Conservation (phyloP, 78 protist genomes). For the Protostelium mycophagum region DNA sequence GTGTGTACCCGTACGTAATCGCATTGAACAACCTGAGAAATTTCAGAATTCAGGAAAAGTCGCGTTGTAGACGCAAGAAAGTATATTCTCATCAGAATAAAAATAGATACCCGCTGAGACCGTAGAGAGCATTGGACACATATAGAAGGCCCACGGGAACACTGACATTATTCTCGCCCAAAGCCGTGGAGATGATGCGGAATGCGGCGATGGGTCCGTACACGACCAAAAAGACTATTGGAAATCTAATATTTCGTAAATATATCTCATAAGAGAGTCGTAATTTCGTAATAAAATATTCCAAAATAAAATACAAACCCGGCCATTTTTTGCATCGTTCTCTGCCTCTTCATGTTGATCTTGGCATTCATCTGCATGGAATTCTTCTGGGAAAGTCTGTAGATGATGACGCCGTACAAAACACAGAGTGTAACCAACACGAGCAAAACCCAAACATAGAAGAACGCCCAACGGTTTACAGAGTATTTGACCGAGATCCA, state of each 20-base stretch:
- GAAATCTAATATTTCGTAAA: background rate
- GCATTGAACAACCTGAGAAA: no score
- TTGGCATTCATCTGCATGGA: background rate
- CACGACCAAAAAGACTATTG: background rate
- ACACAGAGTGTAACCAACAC: background rate
- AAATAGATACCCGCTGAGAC: no score
- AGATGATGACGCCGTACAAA: background rate
- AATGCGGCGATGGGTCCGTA: background rate
- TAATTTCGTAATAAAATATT: background rate
- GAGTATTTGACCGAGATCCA: background rate
- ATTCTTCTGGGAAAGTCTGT: background rate
- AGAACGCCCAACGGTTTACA: background rate
- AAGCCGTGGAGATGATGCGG: background rate
- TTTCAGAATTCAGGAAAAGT: no score
- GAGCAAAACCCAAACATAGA: background rate
- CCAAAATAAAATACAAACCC: background rate
- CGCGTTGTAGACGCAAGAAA: no score
- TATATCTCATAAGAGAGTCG: no score
- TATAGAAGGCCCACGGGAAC: no score
- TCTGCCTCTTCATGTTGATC: background rate
- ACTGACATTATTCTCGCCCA: no score
- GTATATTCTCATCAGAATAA: no score
- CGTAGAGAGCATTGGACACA: no score
- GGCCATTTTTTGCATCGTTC: background rate
- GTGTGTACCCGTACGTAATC: no score